Evolutionary conservation across 2,329 filamentous ascomycete genomes (phyloP), one percentile per base, ranked within the genome.

Genomic region (Pseudocercospora macadamiae): DNA sequence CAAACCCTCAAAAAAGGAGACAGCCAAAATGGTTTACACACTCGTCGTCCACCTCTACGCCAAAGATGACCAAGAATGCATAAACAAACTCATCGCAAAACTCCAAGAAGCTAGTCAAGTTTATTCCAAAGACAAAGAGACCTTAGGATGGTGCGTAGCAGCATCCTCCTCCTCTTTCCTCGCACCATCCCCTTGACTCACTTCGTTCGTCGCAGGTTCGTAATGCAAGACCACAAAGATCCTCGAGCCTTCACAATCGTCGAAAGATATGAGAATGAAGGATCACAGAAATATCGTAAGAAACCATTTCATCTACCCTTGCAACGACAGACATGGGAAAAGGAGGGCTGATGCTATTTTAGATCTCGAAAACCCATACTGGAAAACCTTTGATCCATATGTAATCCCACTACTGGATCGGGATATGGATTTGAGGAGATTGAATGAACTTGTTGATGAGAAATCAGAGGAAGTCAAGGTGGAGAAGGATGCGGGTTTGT

Each of bases 351-450:
- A n/a, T n/a, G n/a, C 16, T 37, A 19, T 10, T 14, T 34, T 19
- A 25, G 25, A 80, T 60, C 72, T 80, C 6, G 74, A 77, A 69
- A 89, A 89, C 74, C 87, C 87, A 0, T 89, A 89, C 79, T 89
- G 86, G 86, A 83, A 89, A 78, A 89, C 88, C 0, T 90, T 91
- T 67, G 88, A 90, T 71, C 86, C 87, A 4, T 90, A 90, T 67
- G 88, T 91, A 26, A 79, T 85, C 48, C 89, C 88, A 2, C 71
- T 91, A 58, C 75, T 91, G 51, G 87, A 86, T 65, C 82, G 81
- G 71, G 80, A 83, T 7, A 90, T 90, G 87, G 88, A 91, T 71
- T 72, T 91, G 61, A 78, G 87, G 54, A 78, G 88, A 45, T 82
- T 85, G 63, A 85, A 89, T 72, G 89, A 91, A 75, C 73, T 89